phyloP scores from a whole-genome alignment of 768 basidiomycete species.

The Auricularia sp. region DNA sequence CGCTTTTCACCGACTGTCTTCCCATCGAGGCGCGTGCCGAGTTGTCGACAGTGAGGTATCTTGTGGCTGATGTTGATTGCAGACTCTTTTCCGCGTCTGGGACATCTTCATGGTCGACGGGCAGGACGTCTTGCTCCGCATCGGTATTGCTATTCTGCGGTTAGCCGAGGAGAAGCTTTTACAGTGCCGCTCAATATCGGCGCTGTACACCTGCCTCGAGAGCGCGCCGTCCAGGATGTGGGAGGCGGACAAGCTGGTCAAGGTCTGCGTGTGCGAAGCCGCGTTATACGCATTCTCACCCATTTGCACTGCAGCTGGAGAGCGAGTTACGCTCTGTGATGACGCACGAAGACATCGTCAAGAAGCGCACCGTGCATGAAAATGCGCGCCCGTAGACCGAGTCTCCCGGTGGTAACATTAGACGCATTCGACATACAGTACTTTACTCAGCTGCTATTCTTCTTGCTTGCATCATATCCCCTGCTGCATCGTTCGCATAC shows the following conservation, averaged over 20 bases:
- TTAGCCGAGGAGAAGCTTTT: constrained; percentile 77
- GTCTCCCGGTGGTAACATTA: too few relatives aligned
- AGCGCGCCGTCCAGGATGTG: constrained; percentile 88
- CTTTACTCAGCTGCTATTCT: too few relatives aligned
- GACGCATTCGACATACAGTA: too few relatives aligned
- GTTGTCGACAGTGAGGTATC: too few relatives aligned
- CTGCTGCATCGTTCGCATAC: too few relatives aligned
- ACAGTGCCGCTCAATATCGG: constrained; percentile 73
- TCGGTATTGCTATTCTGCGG: constrained; percentile 79
- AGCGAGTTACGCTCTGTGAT: constrained; percentile 45
- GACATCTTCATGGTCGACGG: constrained; percentile 93
- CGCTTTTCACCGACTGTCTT: constrained; percentile 89
- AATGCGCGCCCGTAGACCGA: neutral
- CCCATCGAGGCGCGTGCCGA: constrained; percentile 70
- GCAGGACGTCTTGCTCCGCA: constrained; percentile 80
- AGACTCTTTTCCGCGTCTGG: constrained; percentile 95
- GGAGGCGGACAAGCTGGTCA: constrained; percentile 83
- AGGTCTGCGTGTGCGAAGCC: constrained; percentile 41
- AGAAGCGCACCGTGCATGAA: constrained; percentile 40
- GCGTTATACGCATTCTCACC: neutral
- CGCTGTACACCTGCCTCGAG: constrained; percentile 82
- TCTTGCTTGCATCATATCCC: too few relatives aligned
- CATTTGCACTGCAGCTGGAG: constrained; percentile 34
- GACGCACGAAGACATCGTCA: constrained; percentile 45
- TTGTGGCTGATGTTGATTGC: neutral